Conservation (phyloP, 495 filamentous ascomycete genomes). For the Aspergillus asperescens region DNA sequence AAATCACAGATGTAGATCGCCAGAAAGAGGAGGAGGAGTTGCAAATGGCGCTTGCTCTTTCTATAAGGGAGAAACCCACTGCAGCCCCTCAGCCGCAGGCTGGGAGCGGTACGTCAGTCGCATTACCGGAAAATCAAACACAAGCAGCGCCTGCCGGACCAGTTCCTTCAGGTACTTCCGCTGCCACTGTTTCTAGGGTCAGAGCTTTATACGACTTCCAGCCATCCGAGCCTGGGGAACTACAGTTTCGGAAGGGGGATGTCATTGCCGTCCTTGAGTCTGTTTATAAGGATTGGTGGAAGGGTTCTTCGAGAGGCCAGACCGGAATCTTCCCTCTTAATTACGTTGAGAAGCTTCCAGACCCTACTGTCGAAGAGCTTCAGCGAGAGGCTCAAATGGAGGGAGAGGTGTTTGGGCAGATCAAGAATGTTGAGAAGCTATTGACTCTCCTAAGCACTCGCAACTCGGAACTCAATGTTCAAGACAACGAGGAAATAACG, state of each 20-base stretch:
- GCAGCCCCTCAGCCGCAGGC: constrained; percentile 23
- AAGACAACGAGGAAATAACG: constrained; percentile 91
- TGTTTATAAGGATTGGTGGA: constrained; percentile 99
- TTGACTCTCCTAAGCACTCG: constrained; percentile 92
- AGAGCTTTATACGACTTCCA: constrained; percentile 91
- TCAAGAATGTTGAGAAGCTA: constrained; percentile 97
- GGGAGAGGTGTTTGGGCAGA: constrained; percentile 94
- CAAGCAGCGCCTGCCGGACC: constrained; percentile 42
- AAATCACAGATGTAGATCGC: constrained; percentile 84
- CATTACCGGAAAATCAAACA: constrained; percentile 40
- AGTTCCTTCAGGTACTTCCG: constrained; percentile 69
- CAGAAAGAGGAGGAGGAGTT: constrained; percentile 97
- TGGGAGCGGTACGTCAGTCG: constrained; percentile 21
- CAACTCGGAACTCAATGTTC: constrained; percentile 76
- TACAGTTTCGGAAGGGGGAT: constrained; percentile 95
- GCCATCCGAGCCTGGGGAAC: constrained; percentile 87
- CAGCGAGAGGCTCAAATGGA: constrained; percentile 97
- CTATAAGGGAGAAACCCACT: constrained; percentile 71
- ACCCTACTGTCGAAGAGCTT: constrained; percentile 90
- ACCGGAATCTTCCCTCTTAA: constrained; percentile 98
- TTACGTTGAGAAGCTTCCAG: constrained; percentile 95
- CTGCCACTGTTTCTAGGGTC: constrained; percentile 94
- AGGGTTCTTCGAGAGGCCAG: constrained; percentile 86
- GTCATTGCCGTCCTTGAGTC: constrained; percentile 96
- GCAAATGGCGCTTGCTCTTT: constrained; percentile 90